Base-by-base conservation (phyloP, 352 stramenopile genomes). In the Blastocystis sp. region DNA sequence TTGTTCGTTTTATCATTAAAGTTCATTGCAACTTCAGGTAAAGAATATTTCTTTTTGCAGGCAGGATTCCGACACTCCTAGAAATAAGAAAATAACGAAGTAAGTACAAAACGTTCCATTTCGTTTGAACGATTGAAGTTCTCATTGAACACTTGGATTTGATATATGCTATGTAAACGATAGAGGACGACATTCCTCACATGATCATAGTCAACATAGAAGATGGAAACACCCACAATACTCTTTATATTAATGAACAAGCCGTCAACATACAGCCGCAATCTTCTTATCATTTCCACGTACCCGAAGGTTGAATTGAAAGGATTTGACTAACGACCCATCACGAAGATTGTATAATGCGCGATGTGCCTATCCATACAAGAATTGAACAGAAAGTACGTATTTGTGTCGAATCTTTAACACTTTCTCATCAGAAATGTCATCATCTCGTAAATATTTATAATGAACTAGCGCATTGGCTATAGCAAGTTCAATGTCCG, bases 161-260 rank as follows among this genome's bases (percentile, higher is more conserved):
- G 73, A 64, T 84, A 84, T 9, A 84, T 84, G 1, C 53, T 44
- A n/a, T 84, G 73, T 22, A 84, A 37, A 30, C 73, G 15, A 37
- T 68, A 68, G 22, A 84, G 17, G 19, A 84, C 53, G 2, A 84
- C 73, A 35, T 84, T 84, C 9, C 57, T 11, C 33, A 84, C 57
- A 48, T 84, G 51, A 35, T 84, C 73, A 51, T 84, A 84, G 73
- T 84, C 42, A 4, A 84, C 59, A 44, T 66, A 84, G 30, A 69
- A 84, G 9, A 84, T 44, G 13, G 37, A 33, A 9, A 84, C 24
- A 4, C 22, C 24, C 15, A 54, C 30, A 40, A 54, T 56, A 24
- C 53, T 84, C 73, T 84, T 53, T 15, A n/a, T 22, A 42, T 66
- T 30, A 42, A 17, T 42, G 3, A 30, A 22, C 11, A 62, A 22